Conservation (phyloP, 1,284 basidiomycete species). For the Leccinum pachyderme region DNA sequence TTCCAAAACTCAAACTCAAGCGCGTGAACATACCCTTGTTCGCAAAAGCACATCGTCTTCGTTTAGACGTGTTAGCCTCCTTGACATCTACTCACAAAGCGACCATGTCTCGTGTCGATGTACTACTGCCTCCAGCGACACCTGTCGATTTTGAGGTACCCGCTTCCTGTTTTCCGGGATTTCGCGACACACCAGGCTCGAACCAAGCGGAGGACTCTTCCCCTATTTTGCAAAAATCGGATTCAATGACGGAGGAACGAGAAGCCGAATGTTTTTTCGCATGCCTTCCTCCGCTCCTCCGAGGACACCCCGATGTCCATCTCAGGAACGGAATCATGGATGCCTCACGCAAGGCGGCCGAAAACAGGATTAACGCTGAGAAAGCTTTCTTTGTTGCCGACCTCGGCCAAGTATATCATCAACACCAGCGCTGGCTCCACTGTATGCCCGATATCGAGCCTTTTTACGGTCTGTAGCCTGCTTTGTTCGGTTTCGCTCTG, state of each 20-base stretch:
- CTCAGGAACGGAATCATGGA: conserved; percentile 71
- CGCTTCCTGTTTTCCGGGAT: conserved; percentile 30
- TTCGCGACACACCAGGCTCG: conserved; percentile 31
- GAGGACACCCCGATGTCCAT: conserved; percentile 69
- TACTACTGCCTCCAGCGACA: conserved; percentile 44
- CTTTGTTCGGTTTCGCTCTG: conserved; percentile 17
- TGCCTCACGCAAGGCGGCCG: conserved; percentile 50
- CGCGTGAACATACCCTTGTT: conserved; percentile 20
- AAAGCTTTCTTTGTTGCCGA: conserved; percentile 97
- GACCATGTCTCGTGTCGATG: conserved; percentile 61
- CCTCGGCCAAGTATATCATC: conserved; percentile 83
- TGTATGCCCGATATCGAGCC: conserved; percentile 86
- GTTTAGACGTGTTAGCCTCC: conserved; percentile 33
- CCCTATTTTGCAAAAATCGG: conserved; percentile 31
- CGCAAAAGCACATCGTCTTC: conserved; percentile 17
- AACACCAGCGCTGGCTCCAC: conserved; percentile 82
- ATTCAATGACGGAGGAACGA: conserved; percentile 24
- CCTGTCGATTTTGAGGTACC: conserved; percentile 42
- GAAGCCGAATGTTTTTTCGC: conserved; percentile 49
- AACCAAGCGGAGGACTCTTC: conserved; percentile 28
- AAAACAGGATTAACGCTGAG: conserved; percentile 73
- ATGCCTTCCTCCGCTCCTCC: conserved; percentile 60
- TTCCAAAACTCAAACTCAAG: conserved; percentile 28
- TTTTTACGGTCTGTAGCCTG: conserved; percentile 61
- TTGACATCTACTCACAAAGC: conserved; percentile 19